phyloP scores from a whole-genome alignment of 2,329 filamentous ascomycete genomes.

The Plenodomus biglobosus region DNA sequence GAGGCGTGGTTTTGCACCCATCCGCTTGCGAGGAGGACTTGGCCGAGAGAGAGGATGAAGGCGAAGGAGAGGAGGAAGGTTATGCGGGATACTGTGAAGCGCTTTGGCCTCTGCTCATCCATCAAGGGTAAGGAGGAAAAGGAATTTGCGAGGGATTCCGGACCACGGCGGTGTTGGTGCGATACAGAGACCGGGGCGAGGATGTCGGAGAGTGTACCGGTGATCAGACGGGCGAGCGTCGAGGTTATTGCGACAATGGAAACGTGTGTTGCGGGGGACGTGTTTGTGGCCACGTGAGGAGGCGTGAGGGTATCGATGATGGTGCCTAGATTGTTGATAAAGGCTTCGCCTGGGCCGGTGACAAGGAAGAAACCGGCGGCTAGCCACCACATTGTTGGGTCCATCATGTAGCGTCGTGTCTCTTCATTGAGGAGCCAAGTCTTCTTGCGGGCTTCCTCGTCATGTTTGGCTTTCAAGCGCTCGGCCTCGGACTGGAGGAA shows the following conservation, averaged over 20 bases:
- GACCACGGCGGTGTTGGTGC: constrained; percentile 59
- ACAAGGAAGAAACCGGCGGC: constrained; percentile 89
- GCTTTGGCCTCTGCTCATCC: constrained; percentile 16
- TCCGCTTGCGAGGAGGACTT: constrained; percentile 76
- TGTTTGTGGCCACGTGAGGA: constrained; percentile 57
- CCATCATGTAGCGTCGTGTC: constrained; percentile 78
- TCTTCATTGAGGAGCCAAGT: constrained; percentile 89
- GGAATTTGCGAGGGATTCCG: constrained; percentile 48
- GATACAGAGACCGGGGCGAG: constrained; percentile 63
- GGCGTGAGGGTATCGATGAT: constrained; percentile 83
- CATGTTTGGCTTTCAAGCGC: constrained; percentile 49
- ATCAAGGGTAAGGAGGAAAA: constrained; percentile 38
- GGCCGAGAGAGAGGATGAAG: constrained; percentile 79
- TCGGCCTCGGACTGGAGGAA: constrained; percentile 50
- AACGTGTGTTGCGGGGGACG: constrained; percentile 81
- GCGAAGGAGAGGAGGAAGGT: constrained; percentile 77
- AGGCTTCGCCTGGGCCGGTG: constrained; percentile 92
- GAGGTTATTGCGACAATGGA: constrained; percentile 89
- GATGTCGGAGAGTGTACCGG: constrained; percentile 84
- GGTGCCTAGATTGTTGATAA: constrained; percentile 95
- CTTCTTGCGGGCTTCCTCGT: constrained; percentile 72
- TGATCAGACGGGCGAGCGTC: constrained; percentile 85
- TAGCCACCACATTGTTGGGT: constrained; percentile 95
- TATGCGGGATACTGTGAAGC: constrained; percentile 72
- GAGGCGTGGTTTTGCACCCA: constrained; percentile 71